Conservation (phyloP, 148 eudicot species). For the Hydrangea macrophylla region DNA sequence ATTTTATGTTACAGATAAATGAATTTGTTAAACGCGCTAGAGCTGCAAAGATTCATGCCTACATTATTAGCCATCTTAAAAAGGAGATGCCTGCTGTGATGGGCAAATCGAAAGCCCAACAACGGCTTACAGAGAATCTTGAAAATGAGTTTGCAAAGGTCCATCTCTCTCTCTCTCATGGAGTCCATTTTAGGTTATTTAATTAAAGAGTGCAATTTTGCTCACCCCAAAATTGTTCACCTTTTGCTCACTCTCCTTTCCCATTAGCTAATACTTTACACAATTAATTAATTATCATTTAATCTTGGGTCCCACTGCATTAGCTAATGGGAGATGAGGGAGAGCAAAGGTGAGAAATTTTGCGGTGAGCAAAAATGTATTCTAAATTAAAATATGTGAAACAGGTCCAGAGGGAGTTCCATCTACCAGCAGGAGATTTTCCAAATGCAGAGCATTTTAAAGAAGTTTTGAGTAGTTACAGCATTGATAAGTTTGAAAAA, state of each 20-base stretch:
- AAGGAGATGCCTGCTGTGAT: conserved; percentile 94
- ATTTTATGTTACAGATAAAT: conserved; percentile 51
- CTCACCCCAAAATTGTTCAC: no score
- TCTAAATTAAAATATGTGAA: not conserved
- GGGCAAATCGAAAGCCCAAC: conserved; percentile 80
- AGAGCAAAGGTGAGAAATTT: no score
- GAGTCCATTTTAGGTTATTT: no score
- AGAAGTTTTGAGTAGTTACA: conserved; percentile 62
- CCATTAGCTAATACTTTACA: no score
- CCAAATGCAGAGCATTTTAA: conserved; percentile 77
- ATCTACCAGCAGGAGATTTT: conserved; percentile 84
- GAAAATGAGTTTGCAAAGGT: conserved; percentile 78
- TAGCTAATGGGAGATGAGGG: no score
- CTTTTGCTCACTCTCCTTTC: no score
- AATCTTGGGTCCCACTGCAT: no score
- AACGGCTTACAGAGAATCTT: conserved; percentile 62
- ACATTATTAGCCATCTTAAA: conserved; percentile 81
- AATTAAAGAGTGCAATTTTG: no score
- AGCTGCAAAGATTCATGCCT: conserved; percentile 91
- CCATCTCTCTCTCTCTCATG: conserved; percentile 3
- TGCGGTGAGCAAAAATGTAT: not conserved
- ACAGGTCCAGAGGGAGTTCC: conserved; percentile 80
- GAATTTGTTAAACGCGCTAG: conserved; percentile 93
- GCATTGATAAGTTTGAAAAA: conserved; percentile 80
- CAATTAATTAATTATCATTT: no score